Evolutionary conservation across 1,139 yeast genomes (phyloP), one percentile per base, ranked within the genome.

Genomic region (Sugiyamaella japonica): DNA sequence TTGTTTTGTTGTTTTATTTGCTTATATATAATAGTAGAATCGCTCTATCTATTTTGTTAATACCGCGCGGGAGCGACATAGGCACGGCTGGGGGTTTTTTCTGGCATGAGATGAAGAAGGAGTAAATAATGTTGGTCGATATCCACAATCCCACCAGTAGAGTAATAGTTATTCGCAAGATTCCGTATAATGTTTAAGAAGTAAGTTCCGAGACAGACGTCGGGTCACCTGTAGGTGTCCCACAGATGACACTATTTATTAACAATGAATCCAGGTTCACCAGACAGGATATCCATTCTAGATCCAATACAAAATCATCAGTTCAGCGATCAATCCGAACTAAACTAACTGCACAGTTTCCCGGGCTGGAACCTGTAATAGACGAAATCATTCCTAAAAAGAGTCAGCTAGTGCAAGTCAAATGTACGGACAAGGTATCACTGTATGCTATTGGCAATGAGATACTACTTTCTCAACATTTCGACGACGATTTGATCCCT

Each of bases 351-450:
- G 76, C 77, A 9, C 89, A 85, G 69, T 91, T 85, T 67, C 90
- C 90, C 23, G 75, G 73, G 37, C 73, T 89, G 60, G 96, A 88
- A 66, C 80, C 83, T 5, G 83, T 80, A 28, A 85, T 90, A 48
- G 97, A 90, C 65, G 87, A 82, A 50, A 74, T 91, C 59, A 81
- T 91, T 65, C 98, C 98, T 66, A 91, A 93, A 76, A 91, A 93
- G 71, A 81, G 91, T n/a, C 95, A 88, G 68, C 82, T 89, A 44
- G 82, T 86, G 51, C 79, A 86, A 59, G 80, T 87, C 67, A 91
- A 91, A 71, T 91, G 97, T 70, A 95, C 89, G 67, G 97, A 90
- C 63, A 87, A 86, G 69, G 84, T 90, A 62, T 90, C 86, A 64
- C 74, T 91, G 56, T 91, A 89, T 66, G 73, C 87, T 10, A 77